Conservation (phyloP, 805 yeast species). For the Lachancea mirantina region DNA sequence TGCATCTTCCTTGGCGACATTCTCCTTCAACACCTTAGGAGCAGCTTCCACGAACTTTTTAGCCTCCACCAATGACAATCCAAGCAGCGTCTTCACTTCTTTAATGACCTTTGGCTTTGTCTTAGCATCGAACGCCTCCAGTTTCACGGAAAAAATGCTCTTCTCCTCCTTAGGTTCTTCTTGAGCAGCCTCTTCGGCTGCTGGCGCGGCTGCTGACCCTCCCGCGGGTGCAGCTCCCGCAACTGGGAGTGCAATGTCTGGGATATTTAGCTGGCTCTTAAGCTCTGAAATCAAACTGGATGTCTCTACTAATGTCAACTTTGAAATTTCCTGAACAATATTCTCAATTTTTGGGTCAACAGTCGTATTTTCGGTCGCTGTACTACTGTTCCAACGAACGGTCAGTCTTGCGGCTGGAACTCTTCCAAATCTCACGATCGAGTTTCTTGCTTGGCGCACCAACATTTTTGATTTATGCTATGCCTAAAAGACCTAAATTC, state of each 20-base stretch:
- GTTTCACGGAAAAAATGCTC: slow-evolving; percentile 85
- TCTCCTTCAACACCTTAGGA: slow-evolving; percentile 92
- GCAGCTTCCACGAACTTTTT: slow-evolving; percentile 98
- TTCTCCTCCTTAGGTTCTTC: slow-evolving; percentile 82
- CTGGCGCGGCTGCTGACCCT: slow-evolving; percentile 58
- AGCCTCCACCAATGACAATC: slow-evolving; percentile 90
- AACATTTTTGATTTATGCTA: slow-evolving; percentile 14
- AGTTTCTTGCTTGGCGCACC: slow-evolving; percentile 18
- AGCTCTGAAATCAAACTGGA: slow-evolving; percentile 77
- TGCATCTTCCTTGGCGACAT: slow-evolving; percentile 95
- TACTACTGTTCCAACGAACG: slow-evolving; percentile 45
- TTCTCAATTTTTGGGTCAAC: slow-evolving; percentile 82
- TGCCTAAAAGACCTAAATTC: too few relatives aligned
- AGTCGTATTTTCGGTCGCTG: slow-evolving; percentile 44
- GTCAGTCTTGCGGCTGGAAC: slow-evolving; percentile 9
- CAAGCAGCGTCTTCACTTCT: slow-evolving; percentile 88
- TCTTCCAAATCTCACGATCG: slow-evolving; percentile 9
- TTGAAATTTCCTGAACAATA: slow-evolving; percentile 86
- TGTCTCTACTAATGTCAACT: slow-evolving; percentile 88
- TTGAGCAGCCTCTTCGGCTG: slow-evolving; percentile 63
- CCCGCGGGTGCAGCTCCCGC: slow-evolving; percentile 55
- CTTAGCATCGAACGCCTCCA: slow-evolving; percentile 90
- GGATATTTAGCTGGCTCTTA: slow-evolving; percentile 77
- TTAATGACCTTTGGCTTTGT: slow-evolving; percentile 95
- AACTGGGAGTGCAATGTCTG: slow-evolving; percentile 85